Conservation (phyloP, 2,329 filamentous ascomycete genomes). For the Colletotrichum lentis region DNA sequence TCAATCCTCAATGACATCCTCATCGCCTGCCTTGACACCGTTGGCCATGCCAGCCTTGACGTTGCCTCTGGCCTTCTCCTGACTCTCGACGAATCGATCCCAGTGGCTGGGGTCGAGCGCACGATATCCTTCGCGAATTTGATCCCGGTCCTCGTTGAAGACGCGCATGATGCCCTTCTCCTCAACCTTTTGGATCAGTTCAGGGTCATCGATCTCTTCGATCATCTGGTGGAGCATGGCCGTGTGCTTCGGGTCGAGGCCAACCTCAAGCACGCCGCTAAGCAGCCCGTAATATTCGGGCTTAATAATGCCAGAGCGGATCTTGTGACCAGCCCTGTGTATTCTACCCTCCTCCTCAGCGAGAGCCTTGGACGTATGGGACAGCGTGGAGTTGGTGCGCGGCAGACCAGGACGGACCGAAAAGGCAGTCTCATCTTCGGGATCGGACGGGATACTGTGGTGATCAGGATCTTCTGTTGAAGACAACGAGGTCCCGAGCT, state of each 20-base stretch:
- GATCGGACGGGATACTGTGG: slow-evolving; percentile 53
- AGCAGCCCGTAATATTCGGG: slow-evolving; percentile 62
- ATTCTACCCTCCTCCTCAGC: slow-evolving; percentile 66
- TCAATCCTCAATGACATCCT: slow-evolving; percentile 55
- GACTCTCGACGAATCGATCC: slow-evolving; percentile 68
- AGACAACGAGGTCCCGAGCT: slow-evolving; percentile 44
- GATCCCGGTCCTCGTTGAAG: slow-evolving; percentile 66
- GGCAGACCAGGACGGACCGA: slow-evolving; percentile 54
- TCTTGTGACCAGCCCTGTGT: slow-evolving; percentile 64
- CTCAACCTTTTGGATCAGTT: slow-evolving; percentile 61
- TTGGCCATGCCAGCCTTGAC: slow-evolving; percentile 50
- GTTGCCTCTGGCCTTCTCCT: slow-evolving; percentile 66
- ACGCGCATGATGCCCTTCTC: slow-evolving; percentile 68
- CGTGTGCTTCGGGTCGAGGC: slow-evolving; percentile 59
- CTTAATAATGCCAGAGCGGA: slow-evolving; percentile 62
- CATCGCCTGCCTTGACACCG: slow-evolving; percentile 45
- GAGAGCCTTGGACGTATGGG: slow-evolving; percentile 59
- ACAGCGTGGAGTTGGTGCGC: slow-evolving; percentile 62
- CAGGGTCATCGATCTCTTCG: slow-evolving; percentile 68
- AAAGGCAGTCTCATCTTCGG: slow-evolving; percentile 59
- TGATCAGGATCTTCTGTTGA: slow-evolving; percentile 50
- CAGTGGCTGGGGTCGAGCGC: slow-evolving; percentile 73
- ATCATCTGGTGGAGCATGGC: slow-evolving; percentile 68
- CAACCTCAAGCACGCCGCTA: slow-evolving; percentile 58
- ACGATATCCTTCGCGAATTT: slow-evolving; percentile 59